Percentiles rank a stretch among this genome's conserved stretches.
Evolutionary conservation across 2,329 filamentous ascomycete species (phyloP).

Genomic region (Claviceps quebecensis): DNA sequence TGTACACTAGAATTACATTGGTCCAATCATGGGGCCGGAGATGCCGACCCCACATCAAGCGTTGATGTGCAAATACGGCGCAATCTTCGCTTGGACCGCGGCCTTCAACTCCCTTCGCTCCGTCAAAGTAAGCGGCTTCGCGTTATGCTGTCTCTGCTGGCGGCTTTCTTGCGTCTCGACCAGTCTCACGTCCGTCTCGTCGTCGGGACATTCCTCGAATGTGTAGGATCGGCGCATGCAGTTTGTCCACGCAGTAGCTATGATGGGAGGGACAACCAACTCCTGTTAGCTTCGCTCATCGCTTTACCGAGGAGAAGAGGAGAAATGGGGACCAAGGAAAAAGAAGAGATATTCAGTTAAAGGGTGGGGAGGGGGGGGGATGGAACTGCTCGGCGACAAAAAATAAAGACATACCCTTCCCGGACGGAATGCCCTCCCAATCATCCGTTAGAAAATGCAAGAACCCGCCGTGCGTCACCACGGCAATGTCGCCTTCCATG

Average conservation of each 20-base stretch:
- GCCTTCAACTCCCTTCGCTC: slow-evolving; percentile 32
- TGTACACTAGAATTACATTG: too few relatives aligned
- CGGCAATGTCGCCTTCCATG: slow-evolving; percentile 49
- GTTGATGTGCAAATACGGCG: slow-evolving; percentile 23
- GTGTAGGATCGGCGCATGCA: slow-evolving; percentile 57
- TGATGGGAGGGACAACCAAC: neutral
- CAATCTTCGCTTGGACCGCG: slow-evolving; percentile 22
- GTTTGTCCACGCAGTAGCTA: slow-evolving; percentile 62
- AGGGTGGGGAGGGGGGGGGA: neutral
- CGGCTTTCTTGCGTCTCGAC: slow-evolving; percentile 36
- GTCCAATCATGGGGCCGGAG: too few relatives aligned
- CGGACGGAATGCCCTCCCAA: slow-evolving; percentile 46
- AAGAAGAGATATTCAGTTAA: neutral
- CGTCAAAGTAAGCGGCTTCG: slow-evolving; percentile 25
- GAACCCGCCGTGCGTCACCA: slow-evolving; percentile 73
- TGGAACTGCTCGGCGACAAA: neutral
- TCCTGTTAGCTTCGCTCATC: too few relatives aligned
- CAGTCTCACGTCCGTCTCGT: slow-evolving; percentile 33
- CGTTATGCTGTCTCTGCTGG: slow-evolving; percentile 27
- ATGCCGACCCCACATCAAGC: neutral
- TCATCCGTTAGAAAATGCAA: slow-evolving; percentile 78
- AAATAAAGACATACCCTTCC: slow-evolving; percentile 21
- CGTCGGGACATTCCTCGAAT: slow-evolving; percentile 40
- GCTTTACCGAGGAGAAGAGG: neutral
- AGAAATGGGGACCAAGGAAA: neutral